Percentiles rank a stretch among this genome's conserved stretches.
phyloP scores from a whole-genome alignment of 2,329 filamentous ascomycete species.

The Penicillium sp. region DNA sequence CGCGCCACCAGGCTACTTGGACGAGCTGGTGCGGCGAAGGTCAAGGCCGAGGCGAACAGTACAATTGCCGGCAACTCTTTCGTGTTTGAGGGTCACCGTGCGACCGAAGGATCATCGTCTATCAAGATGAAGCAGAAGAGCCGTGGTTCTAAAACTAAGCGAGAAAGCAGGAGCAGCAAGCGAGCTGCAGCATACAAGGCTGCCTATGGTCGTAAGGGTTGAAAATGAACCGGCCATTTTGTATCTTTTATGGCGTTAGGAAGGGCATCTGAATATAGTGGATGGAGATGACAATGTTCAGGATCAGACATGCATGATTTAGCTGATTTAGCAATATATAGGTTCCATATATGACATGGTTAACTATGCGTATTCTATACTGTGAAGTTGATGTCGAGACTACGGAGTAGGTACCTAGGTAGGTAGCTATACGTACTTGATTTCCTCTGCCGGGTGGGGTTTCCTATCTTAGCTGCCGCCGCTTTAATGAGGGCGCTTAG shows the following conservation, averaged over 20 bases:
- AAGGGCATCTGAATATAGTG: conserved; percentile 20
- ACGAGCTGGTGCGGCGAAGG: conserved; percentile 37
- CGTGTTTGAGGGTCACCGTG: conserved; percentile 47
- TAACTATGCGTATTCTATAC: not conserved
- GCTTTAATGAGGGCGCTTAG: no score
- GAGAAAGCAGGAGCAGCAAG: conserved; percentile 41
- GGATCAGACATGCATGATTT: conserved; percentile 1
- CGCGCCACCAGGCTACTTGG: conserved; percentile 40
- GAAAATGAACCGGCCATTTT: conserved; percentile 11
- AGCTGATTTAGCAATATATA: no score
- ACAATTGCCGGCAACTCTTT: conserved; percentile 34
- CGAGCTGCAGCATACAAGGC: conserved; percentile 44
- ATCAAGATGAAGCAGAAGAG: conserved; percentile 40
- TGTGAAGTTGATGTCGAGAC: not conserved
- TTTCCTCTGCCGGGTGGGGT: no score
- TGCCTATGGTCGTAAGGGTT: conserved; percentile 33
- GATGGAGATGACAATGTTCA: conserved; percentile 2
- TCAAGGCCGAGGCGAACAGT: conserved; percentile 29
- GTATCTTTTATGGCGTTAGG: conserved; percentile 23
- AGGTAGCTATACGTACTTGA: no score
- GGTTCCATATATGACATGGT: not conserved
- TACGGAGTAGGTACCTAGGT: no score
- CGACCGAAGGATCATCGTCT: conserved; percentile 32
- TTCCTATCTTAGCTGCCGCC: no score
- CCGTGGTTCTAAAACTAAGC: conserved; percentile 41